A percentile compares a stretch with the other conserved stretches of the same genome.
These are phyloP conservation scores for Saccharomycopsis oosterbeekiorum DNA, from an alignment of 805 yeast species.

Conservation along the genomic window DNA sequence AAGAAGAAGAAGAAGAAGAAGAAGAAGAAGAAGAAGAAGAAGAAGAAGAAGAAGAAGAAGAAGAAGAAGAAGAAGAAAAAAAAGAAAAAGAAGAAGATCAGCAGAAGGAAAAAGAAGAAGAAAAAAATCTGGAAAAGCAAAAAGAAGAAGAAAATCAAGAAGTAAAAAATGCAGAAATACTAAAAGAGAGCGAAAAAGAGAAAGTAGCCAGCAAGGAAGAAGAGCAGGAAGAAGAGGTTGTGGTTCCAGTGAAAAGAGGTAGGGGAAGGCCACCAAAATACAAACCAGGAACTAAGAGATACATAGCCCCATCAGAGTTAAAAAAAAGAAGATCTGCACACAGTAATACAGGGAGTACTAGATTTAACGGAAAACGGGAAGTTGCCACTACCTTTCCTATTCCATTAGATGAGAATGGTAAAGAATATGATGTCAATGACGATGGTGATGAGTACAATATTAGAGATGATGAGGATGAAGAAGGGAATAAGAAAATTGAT, in stretches of 20 bases:
- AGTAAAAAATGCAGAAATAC: slow-evolving; percentile 6
- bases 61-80: slow-evolving; percentile 21
- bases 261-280: slow-evolving; percentile 24
- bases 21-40: slow-evolving; percentile 23
- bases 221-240: slow-evolving; percentile 24
- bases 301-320: slow-evolving; percentile 6
- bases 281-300: slow-evolving; percentile 20
- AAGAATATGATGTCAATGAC: slow-evolving; percentile 37
- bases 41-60: slow-evolving; percentile 22
- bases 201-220: slow-evolving; percentile 3
- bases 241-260: slow-evolving; percentile 21
- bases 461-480: slow-evolving; percentile 54
- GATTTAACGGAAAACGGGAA: slow-evolving; percentile 23
- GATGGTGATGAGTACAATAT: slow-evolving; percentile 56
- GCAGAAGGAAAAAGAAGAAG: slow-evolving; percentile 18
- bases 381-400: slow-evolving; percentile 29
- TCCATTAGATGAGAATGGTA: slow-evolving; percentile 50
- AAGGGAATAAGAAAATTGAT: slow-evolving; percentile 55
- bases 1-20: too few species aligned
- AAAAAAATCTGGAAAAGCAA: slow-evolving; percentile 18
- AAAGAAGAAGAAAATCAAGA: slow-evolving; percentile 23
- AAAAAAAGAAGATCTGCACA: slow-evolving; percentile 19
- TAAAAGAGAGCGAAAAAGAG: slow-evolving; percentile 1
- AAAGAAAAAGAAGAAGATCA: slow-evolving; percentile 17
- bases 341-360: slow-evolving; percentile 24